Evolutionary conservation across 305 asterid genomes (phyloP).

Genomic region (Andrographis paniculata): DNA sequence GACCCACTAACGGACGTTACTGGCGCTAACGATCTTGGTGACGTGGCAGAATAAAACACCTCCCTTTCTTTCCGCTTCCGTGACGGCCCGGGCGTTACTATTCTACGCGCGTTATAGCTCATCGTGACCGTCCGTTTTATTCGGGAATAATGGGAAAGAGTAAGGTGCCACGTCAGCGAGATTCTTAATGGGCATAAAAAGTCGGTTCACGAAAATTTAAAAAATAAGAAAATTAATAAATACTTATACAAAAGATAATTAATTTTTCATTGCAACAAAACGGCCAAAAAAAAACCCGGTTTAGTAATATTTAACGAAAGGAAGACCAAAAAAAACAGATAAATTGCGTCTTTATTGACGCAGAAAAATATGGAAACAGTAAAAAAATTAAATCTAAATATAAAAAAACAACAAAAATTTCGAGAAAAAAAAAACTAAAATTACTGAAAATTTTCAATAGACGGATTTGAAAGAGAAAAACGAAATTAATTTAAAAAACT

Average conservation of each 20-base stretch:
- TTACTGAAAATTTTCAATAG: slow-evolving; percentile 9
- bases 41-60: slow-evolving; percentile 19
- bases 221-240: background rate
- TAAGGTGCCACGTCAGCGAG: slow-evolving; percentile 24
- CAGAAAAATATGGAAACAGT: background rate
- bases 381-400: background rate
- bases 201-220: background rate
- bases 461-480: slow-evolving; percentile 1
- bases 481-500: background rate
- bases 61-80: slow-evolving; percentile 46
- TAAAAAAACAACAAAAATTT: background rate
- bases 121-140: slow-evolving; percentile 35
- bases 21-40: slow-evolving; percentile 23
- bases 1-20: slow-evolving; percentile 23
- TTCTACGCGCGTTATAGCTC: slow-evolving; percentile 37
- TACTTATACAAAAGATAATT: too few relatives aligned
- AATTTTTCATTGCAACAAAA: too few relatives aligned
- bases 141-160: background rate
- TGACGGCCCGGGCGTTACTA: slow-evolving; percentile 29
- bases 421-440: background rate
- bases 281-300: too few relatives aligned
- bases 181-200: slow-evolving; percentile 11
- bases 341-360: background rate
- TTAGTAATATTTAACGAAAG: background rate
- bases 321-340: background rate